These are phyloP conservation scores for Boletus vermiculosoides DNA, from an alignment of 768 basidiomycete genomes.

Conservation along the genomic window DNA sequence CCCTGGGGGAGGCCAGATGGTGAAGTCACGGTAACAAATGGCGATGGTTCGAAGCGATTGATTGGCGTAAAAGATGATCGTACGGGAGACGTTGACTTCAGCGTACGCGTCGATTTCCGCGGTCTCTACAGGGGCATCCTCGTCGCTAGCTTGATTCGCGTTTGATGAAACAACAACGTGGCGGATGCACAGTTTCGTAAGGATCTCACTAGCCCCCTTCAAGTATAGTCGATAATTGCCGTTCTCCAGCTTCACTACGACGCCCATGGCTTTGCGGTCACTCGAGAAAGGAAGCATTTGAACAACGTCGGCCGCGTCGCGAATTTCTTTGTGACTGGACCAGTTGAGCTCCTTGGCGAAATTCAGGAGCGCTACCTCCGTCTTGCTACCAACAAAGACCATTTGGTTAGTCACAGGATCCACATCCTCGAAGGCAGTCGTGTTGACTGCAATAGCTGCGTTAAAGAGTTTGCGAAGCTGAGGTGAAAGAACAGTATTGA, in stretches of 20 bases:
- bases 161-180: slow-evolving; percentile 66
- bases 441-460: slow-evolving; percentile 85
- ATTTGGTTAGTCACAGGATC: slow-evolving; percentile 57
- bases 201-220: slow-evolving; percentile 94
- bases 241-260: slow-evolving; percentile 61
- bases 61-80: slow-evolving; percentile 97
- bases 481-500: slow-evolving; percentile 63
- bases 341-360: slow-evolving; percentile 83
- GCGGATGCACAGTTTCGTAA: slow-evolving; percentile 69
- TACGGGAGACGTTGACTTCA: slow-evolving; percentile 81
- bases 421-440: slow-evolving; percentile 88
- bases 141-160: slow-evolving; percentile 11
- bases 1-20: slow-evolving; percentile 76
- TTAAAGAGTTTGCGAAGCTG: slow-evolving; percentile 70
- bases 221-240: slow-evolving; percentile 68
- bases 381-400: slow-evolving; percentile 89
- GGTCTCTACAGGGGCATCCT: slow-evolving; percentile 47
- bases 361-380: slow-evolving; percentile 86
- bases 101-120: slow-evolving; percentile 62
- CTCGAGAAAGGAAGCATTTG: slow-evolving; percentile 95
- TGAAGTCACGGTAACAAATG: slow-evolving; percentile 87
- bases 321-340: slow-evolving; percentile 63
- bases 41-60: slow-evolving; percentile 94
- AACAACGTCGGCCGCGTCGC: slow-evolving; percentile 58
- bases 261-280: slow-evolving; percentile 93